Percentiles rank a stretch among this genome's conserved stretches.
Conservation (phyloP, 202 grass and related monocot species). For the Setaria italica region DNA sequence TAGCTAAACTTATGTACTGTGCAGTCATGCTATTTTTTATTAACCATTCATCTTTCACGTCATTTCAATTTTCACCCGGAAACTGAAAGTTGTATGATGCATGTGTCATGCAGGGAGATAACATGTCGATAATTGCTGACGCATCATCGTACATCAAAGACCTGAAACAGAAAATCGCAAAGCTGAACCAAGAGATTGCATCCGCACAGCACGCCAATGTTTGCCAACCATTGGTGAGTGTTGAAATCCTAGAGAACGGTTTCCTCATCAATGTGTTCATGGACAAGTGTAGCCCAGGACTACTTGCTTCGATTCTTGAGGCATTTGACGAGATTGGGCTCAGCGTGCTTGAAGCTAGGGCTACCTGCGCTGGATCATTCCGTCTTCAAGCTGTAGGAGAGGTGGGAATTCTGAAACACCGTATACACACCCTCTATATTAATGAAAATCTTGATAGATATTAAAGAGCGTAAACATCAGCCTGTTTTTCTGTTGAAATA, state of each 20-base stretch:
- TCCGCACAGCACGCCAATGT: slow-evolving; percentile 18
- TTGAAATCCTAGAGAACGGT: slow-evolving; percentile 61
- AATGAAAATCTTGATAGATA: not conserved
- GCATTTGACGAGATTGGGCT: slow-evolving; percentile 79
- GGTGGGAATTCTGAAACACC: slow-evolving; percentile 26
- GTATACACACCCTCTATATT: not conserved
- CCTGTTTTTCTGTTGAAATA: not conserved
- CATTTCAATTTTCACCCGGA: not conserved
- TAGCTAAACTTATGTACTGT: not conserved
- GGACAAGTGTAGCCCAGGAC: slow-evolving; percentile 53
- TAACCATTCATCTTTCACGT: not conserved
- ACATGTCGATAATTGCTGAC: slow-evolving; percentile 67
- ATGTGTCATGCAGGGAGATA: slow-evolving; percentile 50
- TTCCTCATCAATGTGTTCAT: slow-evolving; percentile 76
- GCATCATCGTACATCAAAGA: slow-evolving; percentile 79
- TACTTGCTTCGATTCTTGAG: slow-evolving; percentile 70
- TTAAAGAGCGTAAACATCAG: not conserved
- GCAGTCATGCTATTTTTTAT: not conserved
- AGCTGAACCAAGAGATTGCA: slow-evolving; percentile 67
- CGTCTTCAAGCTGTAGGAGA: slow-evolving; percentile 72
- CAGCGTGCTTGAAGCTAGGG: slow-evolving; percentile 67
- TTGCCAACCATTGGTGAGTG: slow-evolving; percentile 58
- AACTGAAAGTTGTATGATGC: not conserved
- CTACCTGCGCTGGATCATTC: slow-evolving; percentile 68
- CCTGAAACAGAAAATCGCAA: slow-evolving; percentile 75